These are phyloP conservation scores for Xylaria multiplex DNA, from an alignment of 2,329 filamentous ascomycete species.

Conservation along the genomic window DNA sequence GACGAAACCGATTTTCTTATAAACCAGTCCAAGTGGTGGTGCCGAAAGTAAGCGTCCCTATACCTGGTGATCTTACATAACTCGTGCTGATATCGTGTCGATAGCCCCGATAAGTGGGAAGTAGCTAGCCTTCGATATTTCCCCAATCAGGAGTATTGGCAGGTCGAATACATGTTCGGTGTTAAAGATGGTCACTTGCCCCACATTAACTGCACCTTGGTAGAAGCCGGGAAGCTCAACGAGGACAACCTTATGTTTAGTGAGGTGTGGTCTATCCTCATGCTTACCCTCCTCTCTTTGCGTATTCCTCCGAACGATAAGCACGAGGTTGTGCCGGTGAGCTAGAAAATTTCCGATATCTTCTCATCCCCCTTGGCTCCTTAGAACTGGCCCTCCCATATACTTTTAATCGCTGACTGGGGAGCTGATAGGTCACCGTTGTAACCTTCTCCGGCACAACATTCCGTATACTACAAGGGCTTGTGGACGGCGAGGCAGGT, in stretches of 20 bases:
- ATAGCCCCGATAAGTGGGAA: conserved; percentile 8
- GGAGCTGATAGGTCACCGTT: conserved; percentile 12
- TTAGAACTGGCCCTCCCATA: not conserved
- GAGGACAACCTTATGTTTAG: conserved; percentile 18
- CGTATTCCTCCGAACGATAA: not conserved
- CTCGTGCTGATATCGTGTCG: conserved; percentile 1
- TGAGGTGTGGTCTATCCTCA: conserved; percentile 18
- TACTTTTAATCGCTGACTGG: conserved; percentile 13
- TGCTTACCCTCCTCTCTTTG: conserved; percentile 6
- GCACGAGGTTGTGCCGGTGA: conserved; percentile 10
- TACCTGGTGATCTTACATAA: not conserved
- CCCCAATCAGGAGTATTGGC: not conserved
- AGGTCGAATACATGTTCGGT: not conserved
- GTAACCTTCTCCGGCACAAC: conserved; percentile 17
- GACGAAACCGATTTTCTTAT: not conserved
- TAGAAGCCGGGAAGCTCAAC: not conserved
- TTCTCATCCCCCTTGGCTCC: not conserved
- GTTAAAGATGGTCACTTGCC: not conserved
- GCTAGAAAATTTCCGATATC: not conserved
- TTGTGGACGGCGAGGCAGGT: conserved; percentile 5
- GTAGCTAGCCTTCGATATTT: not conserved
- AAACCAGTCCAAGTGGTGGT: not conserved
- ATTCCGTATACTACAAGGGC: conserved; percentile 19
- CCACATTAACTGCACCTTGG: conserved; percentile 5
- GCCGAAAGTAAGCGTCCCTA: not conserved